Percentiles rank a stretch among this genome's conserved stretches.
These are phyloP conservation scores for Tuber magnatum DNA, from an alignment of 495 filamentous ascomycete species.

Conservation along the genomic window DNA sequence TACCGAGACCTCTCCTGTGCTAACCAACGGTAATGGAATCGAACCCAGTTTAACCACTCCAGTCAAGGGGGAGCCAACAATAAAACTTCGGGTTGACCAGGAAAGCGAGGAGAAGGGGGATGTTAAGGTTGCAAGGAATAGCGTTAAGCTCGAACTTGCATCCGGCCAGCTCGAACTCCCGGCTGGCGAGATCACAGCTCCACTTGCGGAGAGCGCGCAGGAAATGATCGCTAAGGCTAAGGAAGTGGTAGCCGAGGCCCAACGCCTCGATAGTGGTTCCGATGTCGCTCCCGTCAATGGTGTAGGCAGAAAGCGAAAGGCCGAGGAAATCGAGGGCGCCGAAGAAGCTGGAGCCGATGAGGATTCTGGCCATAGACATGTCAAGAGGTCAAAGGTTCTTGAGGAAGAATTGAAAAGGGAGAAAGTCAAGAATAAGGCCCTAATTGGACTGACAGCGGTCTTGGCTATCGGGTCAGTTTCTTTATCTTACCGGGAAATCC, in stretches of 20 bases:
- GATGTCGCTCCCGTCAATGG: constrained; percentile 38
- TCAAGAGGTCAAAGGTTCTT: constrained; percentile 69
- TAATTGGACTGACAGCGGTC: constrained; percentile 74
- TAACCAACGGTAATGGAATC: constrained; percentile 27
- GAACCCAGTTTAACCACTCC: constrained; percentile 33
- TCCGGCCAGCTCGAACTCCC: constrained; percentile 60
- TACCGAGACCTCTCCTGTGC: constrained; percentile 28
- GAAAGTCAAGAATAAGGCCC: constrained; percentile 70
- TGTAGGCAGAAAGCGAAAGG: constrained; percentile 67
- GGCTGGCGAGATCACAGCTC: constrained; percentile 58
- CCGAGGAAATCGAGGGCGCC: constrained; percentile 56
- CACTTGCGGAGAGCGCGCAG: constrained; percentile 64
- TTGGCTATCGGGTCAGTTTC: constrained; percentile 77
- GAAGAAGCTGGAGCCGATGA: constrained; percentile 48
- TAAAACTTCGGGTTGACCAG: constrained; percentile 62
- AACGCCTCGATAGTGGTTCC: constrained; percentile 49
- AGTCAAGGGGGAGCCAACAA: constrained; percentile 51
- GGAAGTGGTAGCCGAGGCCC: constrained; percentile 79
- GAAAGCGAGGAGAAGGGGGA: constrained; percentile 51
- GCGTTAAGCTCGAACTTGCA: constrained; percentile 72
- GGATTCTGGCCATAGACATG: constrained; percentile 51
- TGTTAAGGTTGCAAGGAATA: constrained; percentile 62
- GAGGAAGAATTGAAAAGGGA: constrained; percentile 72
- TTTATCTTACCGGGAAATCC: not conserved
- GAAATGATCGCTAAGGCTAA: constrained; percentile 79